Conservation (phyloP, 345 rosid genomes). For the Pelargonium nanum region DNA sequence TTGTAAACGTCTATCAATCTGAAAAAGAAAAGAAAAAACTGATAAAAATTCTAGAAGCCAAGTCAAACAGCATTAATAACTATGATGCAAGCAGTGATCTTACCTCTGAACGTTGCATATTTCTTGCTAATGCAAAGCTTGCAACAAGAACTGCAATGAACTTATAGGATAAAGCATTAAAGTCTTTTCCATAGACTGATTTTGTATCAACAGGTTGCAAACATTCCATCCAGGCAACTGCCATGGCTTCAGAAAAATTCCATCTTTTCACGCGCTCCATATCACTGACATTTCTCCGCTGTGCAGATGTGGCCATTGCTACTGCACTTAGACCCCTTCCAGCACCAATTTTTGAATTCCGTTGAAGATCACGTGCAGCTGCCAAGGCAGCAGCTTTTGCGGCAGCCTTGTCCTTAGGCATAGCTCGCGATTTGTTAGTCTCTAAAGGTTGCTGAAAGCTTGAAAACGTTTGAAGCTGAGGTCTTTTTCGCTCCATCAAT, state of each 20-base stretch:
- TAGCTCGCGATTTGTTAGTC: slow-evolving; percentile 45
- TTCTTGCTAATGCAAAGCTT: slow-evolving; percentile 97
- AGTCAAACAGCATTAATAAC: slow-evolving; percentile 7
- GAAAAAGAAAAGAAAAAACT: slow-evolving; percentile 17
- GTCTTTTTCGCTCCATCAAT: slow-evolving; percentile 70
- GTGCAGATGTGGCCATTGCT: slow-evolving; percentile 99
- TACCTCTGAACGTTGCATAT: slow-evolving; percentile 97
- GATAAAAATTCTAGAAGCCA: slow-evolving; percentile 5
- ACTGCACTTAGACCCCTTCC: slow-evolving; percentile 99
- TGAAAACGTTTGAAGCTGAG: slow-evolving; percentile 69
- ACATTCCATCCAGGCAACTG: slow-evolving; percentile 98
- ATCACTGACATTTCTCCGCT: slow-evolving; percentile 80
- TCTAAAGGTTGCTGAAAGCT: slow-evolving; percentile 86
- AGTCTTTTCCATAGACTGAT: slow-evolving; percentile 96
- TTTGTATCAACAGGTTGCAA: slow-evolving; percentile 83
- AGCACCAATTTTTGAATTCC: slow-evolving; percentile 95
- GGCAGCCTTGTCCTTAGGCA: slow-evolving; percentile 88
- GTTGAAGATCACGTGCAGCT: slow-evolving; percentile 98
- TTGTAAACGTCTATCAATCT: slow-evolving; percentile 92
- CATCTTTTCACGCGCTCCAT: slow-evolving; percentile 89
- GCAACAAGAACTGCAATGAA: slow-evolving; percentile 92
- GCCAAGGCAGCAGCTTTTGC: slow-evolving; percentile 99
- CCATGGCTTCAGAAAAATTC: slow-evolving; percentile 94
- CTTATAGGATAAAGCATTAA: slow-evolving; percentile 88
- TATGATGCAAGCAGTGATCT: slow-evolving; percentile 15